Base-by-base conservation (phyloP, 2,329 filamentous ascomycete genomes). In the Nemania sp. region DNA sequence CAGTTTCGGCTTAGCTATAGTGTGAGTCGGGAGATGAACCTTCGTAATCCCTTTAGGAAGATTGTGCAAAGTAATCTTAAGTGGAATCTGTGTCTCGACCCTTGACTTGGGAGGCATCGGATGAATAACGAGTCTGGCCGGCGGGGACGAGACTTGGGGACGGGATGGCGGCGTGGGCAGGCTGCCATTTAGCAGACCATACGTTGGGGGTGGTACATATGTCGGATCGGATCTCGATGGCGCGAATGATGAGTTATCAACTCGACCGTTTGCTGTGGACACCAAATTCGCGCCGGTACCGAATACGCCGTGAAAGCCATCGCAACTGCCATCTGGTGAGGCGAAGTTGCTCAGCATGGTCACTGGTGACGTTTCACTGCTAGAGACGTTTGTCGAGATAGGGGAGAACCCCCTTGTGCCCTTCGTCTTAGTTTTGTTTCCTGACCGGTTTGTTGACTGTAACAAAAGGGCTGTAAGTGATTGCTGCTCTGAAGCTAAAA, bases 81-180 rank as follows among this genome's bases (percentile, higher is more conserved):
- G 90, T 7, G 89, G 90, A 63, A 97, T 97, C 69, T 97, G 94
- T 0, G 94, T 97, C 75, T 99, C 94, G 15, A 97, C 94, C 19
- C 94, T 86, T 14, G 92, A 96, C 72, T 97, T 97, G 52, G 83
- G 69, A 5, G 87, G 87, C 3, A 84, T 89, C 5, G 85, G 83
- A 58, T 86, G 79, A 37, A 90, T 82, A 11, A 79, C 81, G 33
- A 90, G 70, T 45, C 73, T 72, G 45, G 72, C 79, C 15, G n/a
- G n/a, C n/a, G n/a, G n/a, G n/a, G n/a, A n/a, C n/a, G n/a, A n/a
- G n/a, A 61, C 59, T 15, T 20, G 33, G 20, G 43, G 15, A 19
- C 39, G 43, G 14, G 54, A 41, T n/a, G 52, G 22, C 3, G 43
- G 41, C 15, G 58, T 54, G 17, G 59, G 57, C 14, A 59, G 52